Evolutionary conservation across 2,329 filamentous ascomycete genomes (phyloP).

Genomic region (Fusarium sp.): DNA sequence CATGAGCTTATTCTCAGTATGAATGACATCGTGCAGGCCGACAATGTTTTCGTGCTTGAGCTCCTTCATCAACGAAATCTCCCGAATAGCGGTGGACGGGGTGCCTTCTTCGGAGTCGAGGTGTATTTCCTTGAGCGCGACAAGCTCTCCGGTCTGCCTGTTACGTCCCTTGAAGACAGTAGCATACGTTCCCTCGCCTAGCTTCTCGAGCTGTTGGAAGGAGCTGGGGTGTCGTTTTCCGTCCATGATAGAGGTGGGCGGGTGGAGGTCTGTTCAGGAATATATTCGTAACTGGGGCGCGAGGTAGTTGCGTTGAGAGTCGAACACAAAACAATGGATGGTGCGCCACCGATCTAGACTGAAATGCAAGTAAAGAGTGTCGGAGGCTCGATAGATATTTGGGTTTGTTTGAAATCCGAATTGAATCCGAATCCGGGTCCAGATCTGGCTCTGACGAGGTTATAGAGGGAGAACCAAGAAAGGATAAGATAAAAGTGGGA

Average conservation of each 20-base stretch:
- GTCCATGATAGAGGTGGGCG: constrained; percentile 72
- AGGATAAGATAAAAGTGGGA: not conserved
- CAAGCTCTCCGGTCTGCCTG: constrained; percentile 94
- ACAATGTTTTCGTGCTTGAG: constrained; percentile 99
- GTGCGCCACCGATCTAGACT: constrained; percentile 26
- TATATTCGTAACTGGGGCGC: constrained; percentile 9
- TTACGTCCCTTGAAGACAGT: constrained; percentile 99
- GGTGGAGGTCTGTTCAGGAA: constrained; percentile 3
- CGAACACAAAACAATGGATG: constrained; percentile 24
- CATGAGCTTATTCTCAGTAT: constrained; percentile 99
- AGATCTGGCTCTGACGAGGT: not conserved
- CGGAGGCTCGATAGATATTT: not conserved
- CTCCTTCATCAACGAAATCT: constrained; percentile 99
- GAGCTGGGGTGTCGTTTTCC: constrained; percentile 93
- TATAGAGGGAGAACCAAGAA: constrained; percentile 1
- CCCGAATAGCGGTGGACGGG: constrained; percentile 94
- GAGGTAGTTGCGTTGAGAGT: constrained; percentile 8
- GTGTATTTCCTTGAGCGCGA: constrained; percentile 98
- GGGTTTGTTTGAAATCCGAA: not conserved
- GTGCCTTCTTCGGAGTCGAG: constrained; percentile 98
- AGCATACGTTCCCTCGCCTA: constrained; percentile 98
- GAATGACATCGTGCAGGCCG: constrained; percentile 96
- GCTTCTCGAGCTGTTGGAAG: constrained; percentile 99
- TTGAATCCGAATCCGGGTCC: not conserved
- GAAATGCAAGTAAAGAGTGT: constrained; percentile 4